phyloP scores from a whole-genome alignment of 2,329 filamentous ascomycete genomes.

The Claviceps capensis region DNA sequence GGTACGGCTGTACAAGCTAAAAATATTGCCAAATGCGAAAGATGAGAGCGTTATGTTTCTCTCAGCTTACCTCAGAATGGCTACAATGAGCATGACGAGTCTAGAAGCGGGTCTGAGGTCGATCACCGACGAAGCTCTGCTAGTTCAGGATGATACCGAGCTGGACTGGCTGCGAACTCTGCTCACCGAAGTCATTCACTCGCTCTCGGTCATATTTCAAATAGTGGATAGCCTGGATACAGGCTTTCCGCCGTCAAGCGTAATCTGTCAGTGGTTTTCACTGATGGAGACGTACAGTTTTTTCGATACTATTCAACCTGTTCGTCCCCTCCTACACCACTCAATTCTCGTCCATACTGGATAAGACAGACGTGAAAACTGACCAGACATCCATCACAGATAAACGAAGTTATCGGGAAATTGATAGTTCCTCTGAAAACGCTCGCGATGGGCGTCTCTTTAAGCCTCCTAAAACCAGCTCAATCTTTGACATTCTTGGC shows the following conservation, averaged over 20 bases:
- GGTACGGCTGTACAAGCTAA: constrained; percentile 18
- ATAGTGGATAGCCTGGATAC: constrained; percentile 46
- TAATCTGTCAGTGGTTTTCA: constrained; percentile 61
- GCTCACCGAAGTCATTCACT: constrained; percentile 58
- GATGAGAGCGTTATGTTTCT: constrained; percentile 31
- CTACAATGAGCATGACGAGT: constrained; percentile 34
- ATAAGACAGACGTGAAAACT: background rate
- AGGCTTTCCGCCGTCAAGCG: constrained; percentile 40
- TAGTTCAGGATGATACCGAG: constrained; percentile 39
- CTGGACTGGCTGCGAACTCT: constrained; percentile 47
- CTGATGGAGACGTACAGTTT: constrained; percentile 57
- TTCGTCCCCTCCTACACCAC: constrained; percentile 9
- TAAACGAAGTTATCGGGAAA: constrained; percentile 29
- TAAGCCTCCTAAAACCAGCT: constrained; percentile 56
- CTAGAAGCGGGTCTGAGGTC: constrained; percentile 35
- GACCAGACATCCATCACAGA: constrained; percentile 9
- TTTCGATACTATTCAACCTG: constrained; percentile 45
- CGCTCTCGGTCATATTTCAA: constrained; percentile 60
- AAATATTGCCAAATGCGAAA: constrained; percentile 11
- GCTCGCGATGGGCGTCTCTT: constrained; percentile 54
- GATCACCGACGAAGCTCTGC: constrained; percentile 33
- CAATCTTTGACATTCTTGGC: constrained; percentile 33
- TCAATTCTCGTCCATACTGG: background rate
- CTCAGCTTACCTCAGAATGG: constrained; percentile 32
- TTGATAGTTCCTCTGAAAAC: constrained; percentile 53